phyloP scores from a whole-genome alignment of 305 asterid species.

The Fraxinus ornus region DNA sequence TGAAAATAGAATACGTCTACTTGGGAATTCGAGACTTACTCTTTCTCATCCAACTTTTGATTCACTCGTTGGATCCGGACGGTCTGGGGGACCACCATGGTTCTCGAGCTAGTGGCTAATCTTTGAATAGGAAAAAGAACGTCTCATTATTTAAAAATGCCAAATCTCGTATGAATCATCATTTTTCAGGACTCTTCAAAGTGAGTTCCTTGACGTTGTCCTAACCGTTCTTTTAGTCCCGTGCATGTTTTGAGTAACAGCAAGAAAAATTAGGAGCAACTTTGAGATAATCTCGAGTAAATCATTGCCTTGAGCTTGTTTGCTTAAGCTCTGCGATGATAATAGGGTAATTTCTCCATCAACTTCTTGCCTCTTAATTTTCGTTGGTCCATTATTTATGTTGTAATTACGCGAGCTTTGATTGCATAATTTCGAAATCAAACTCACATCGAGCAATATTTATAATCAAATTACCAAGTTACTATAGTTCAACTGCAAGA shows the following conservation, averaged over 20 bases:
- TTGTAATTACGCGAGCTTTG: neutral
- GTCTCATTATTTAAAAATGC: neutral
- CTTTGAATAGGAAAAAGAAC: neutral
- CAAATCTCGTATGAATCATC: neutral
- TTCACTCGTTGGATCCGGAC: neutral
- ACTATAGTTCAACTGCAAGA: neutral
- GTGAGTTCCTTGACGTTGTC: neutral
- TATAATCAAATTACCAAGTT: neutral
- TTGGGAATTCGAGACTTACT: neutral
- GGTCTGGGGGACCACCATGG: neutral
- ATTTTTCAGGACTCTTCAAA: neutral
- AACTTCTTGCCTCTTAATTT: neutral
- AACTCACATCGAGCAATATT: neutral
- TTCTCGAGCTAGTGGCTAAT: neutral
- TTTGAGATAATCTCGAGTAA: neutral
- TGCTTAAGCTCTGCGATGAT: neutral
- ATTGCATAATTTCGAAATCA: neutral
- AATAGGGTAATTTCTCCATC: neutral
- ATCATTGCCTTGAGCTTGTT: neutral
- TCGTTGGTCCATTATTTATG: neutral
- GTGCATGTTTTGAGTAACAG: neutral
- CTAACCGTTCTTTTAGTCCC: neutral
- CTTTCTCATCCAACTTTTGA: neutral
- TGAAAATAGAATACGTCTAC: neutral
- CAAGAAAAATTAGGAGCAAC: neutral